A percentile compares a stretch with the other conserved stretches of the same genome.
These are phyloP conservation scores for Cyphellophora attinorum DNA, from an alignment of 2,329 filamentous ascomycete genomes.

Conservation along the genomic window DNA sequence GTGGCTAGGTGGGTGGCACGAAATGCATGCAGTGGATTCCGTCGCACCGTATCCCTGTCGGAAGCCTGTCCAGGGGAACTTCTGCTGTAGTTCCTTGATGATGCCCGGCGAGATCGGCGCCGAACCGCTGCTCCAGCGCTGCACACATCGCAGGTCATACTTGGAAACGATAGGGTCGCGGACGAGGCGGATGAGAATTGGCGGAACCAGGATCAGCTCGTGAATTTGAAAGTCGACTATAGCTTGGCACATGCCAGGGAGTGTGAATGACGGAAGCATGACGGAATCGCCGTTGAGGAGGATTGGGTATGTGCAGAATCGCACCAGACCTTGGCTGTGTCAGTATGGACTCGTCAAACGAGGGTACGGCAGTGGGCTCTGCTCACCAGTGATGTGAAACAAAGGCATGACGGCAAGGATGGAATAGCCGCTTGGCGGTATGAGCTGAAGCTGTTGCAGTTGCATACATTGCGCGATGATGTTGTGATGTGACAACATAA, in stretches of 20 bases:
- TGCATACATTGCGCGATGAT: constrained; percentile 56
- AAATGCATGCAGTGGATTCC: constrained; percentile 54
- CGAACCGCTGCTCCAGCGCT: constrained; percentile 50
- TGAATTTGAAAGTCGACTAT: constrained; percentile 44
- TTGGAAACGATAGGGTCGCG: constrained; percentile 41
- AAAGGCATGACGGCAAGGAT: constrained; percentile 51
- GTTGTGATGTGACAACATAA: constrained; percentile 37
- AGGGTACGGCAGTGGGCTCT: too few relatives aligned
- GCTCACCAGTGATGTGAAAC: constrained; percentile 58
- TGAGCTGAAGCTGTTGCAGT: constrained; percentile 39
- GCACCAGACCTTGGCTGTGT: constrained; percentile 54
- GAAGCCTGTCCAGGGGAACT: constrained; percentile 52
- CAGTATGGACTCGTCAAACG: too few relatives aligned
- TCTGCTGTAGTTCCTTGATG: constrained; percentile 43
- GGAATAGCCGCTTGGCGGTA: constrained; percentile 29
- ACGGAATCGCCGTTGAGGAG: constrained; percentile 54
- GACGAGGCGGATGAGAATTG: constrained; percentile 52
- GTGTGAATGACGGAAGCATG: constrained; percentile 55
- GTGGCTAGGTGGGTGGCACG: constrained; percentile 47
- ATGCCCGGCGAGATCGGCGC: constrained; percentile 51
- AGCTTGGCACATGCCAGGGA: constrained; percentile 46
- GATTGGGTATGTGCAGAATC: constrained; percentile 53
- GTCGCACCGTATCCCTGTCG: constrained; percentile 64
- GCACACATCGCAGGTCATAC: constrained; percentile 43
- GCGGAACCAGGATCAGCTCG: constrained; percentile 51